A percentile compares a stretch with the other conserved stretches of the same genome.
Evolutionary conservation across 345 rosid species (phyloP).

Genomic region (Eutrema heterophyllum): DNA sequence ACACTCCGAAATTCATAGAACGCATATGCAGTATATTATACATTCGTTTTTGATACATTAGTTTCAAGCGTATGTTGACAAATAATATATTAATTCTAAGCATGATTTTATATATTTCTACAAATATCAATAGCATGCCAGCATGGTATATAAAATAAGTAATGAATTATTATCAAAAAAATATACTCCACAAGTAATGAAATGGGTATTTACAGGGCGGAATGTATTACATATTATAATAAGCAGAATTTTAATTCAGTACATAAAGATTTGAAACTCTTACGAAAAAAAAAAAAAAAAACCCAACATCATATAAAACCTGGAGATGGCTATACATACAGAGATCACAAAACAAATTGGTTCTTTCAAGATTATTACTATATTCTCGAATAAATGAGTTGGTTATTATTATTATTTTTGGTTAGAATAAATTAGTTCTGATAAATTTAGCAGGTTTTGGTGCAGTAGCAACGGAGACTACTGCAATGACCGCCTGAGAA

Average conservation of each 20-base stretch:
- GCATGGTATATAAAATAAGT: too few relatives aligned
- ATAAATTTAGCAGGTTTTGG: conserved; percentile 11
- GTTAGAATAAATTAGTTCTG: background rate
- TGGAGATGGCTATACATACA: background rate
- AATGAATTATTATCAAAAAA: too few relatives aligned
- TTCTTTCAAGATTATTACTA: background rate
- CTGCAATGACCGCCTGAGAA: conserved; percentile 19
- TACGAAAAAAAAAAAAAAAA: background rate
- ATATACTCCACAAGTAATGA: too few relatives aligned
- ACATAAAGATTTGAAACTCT: conserved; percentile 1
- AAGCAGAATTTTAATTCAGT: background rate
- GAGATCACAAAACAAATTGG: background rate
- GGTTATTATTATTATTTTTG: background rate
- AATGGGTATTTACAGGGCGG: background rate
- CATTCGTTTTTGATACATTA: background rate
- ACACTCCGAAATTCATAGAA: background rate
- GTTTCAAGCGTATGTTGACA: background rate
- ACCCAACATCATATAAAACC: background rate
- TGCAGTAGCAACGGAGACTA: conserved; percentile 19
- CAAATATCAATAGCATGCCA: too few relatives aligned
- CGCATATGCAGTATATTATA: background rate
- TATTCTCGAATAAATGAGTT: background rate
- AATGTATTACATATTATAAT: background rate
- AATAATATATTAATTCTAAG: background rate
- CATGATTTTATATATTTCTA: too few relatives aligned